Evolutionary conservation across 2,329 filamentous ascomycete species (phyloP), one percentile per base, ranked within the genome.

Genomic region (Madurella mycetomatis): DNA sequence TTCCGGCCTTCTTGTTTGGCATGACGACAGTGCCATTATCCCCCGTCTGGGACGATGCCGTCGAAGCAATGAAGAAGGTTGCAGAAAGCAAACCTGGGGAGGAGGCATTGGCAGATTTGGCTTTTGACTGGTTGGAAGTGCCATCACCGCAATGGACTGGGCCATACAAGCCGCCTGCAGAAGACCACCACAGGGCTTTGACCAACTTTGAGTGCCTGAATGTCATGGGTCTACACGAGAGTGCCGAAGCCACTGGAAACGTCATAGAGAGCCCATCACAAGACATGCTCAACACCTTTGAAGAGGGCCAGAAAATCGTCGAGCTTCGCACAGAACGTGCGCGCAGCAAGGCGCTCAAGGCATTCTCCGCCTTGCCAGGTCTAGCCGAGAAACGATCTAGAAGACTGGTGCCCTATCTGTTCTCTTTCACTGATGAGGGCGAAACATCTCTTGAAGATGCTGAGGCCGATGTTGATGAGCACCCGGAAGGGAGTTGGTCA

Each of bases 201-300:
- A 90, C 85, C 1, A 84, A 94, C 61, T 99, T 96, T 62, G 86
- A 95, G 68, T 97, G 92, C 67, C 86, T 84, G 17, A 91, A 94
- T 61, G 68, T 92, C 37, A 76, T 77, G 34, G 78, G 76, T 31
- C 70, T 95, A 1, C 73, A 81, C 44, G 73, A 74, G 13, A 69
- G 77, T 18, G 78, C 82, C 4, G 66, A 72, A 13, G 72, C 76
- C 47, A 76, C 82, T 9, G 79, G 83, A 47, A 70, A 77, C 17
- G 73, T 79, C 1, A 72, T 84, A 11, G 70, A 76, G 12, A 74
- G 79, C 55, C 74, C 83, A 2, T 73, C 76, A 34, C 77, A 84
- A 19, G 74, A 80, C 12, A 81, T 95, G 68, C 70, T 83, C 5
- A 70, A 76, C 34, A 75, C 75, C 4, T 92, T 94, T 63, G 80